Evolutionary conservation across 768 basidiomycete species (phyloP), one percentile per base, ranked within the genome.

Genomic region (Hericium erinaceus): DNA sequence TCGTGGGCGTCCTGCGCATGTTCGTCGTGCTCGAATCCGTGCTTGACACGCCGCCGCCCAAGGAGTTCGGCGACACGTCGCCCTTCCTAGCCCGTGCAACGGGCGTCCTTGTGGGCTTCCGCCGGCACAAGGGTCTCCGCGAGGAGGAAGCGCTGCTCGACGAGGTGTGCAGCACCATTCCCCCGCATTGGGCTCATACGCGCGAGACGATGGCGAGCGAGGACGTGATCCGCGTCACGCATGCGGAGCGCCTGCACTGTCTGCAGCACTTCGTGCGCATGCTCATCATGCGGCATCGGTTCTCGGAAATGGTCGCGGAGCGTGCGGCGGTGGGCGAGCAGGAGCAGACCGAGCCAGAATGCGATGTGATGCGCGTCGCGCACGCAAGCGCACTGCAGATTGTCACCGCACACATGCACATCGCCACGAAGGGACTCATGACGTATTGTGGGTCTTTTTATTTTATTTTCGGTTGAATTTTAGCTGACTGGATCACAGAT

Each of bases 1-100:
- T 95, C 66, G 81, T 94, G 18, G 77, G 80, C 28, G 77, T 82
- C 6, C 68, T 95, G 59, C 80, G 91, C 39, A 81, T 92, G 55
- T 87, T 92, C 77, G 82, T 95, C 57, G 87, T 95, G 44, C 78
- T 95, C 63, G 94, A 97, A 74, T 82, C 87, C 1, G 89, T 94
- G 16, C 75, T 95, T 64, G 91, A 95, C 58, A 82, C 89, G 2
- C 85, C 87, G 13, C 89, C 92, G 37, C 74, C 81, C 18, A 82
- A 84, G 37, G 77, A 75, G 39, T 67, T 75, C 37, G 78, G 80
- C n/a, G 81, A 86, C 18, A 73, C 82, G 5, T 85, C 84, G 11
- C 81, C 89, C n/a, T 95, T 95, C 76, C 71, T 95, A 40, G 73
- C 81, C 39, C 81, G 81, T 46, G 92, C 91, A 1, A 79, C 85